Base-by-base conservation (phyloP, 192 early-diverging fungal genomes). In the Coemansia sp. region DNA sequence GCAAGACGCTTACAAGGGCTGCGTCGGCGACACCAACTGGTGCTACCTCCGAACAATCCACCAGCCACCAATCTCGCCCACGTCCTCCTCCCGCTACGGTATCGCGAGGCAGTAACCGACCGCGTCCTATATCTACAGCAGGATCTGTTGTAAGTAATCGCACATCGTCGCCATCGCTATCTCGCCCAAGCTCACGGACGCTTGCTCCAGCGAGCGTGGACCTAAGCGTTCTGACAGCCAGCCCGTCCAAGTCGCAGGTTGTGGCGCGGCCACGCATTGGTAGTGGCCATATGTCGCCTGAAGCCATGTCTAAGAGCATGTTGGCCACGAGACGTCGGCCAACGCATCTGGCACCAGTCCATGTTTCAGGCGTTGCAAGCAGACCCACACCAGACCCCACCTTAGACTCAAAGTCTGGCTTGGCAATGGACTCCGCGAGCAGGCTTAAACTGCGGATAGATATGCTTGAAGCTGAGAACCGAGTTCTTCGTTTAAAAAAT, bases 401-500 rank as follows among this genome's bases (percentile, higher is more conserved):
- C 1, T 32, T 33, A n/a, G 11, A n/a, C 24, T 0, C 36, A 22
- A 64, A 54, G 57, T 23, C 31, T 2, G 54, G 51, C 2, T 20
- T 52, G 50, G 33, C 70, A 3, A 50, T 67, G 6, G 71, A 78
- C 25, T 52, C 71, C 3, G 50, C 56, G 2, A 86, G 88, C 51
- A 85, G 89, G 56, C 71, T 91, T 21, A 84, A 85, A 51, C 62
- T 88, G 31, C 83, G 87, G 20, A 80, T 91, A 33, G 88, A 90
- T 27, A 84, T 88, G 53, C 80, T 90, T 7, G 86, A 91, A 58
- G 88, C 88, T 0, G 88, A 92, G 63, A 92, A 92, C 60, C 84
- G 84, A 32, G 74, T 87, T 23, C 74, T 92, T 32, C 88, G 88
- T 32, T 72, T 89, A 0, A 86, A 90, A 61, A 85, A 87, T 53